Evolutionary conservation across 1,284 basidiomycete genomes (phyloP).

Genomic region (Sporisorium iseilematis-ciliati): DNA sequence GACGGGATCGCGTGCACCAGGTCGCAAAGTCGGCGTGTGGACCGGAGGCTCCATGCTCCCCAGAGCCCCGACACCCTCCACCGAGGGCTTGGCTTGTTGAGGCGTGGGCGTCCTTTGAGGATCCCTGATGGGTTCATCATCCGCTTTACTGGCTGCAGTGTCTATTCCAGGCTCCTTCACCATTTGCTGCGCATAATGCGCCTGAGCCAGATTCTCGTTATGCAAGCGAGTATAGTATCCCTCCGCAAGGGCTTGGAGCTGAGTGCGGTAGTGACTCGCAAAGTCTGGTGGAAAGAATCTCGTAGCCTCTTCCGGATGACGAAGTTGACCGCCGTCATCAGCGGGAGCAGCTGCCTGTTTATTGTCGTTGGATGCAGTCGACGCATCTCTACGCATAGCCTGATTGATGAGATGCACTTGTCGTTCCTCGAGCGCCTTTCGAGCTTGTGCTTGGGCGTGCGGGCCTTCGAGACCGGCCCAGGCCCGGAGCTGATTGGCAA

Average conservation of each 20-base stretch:
- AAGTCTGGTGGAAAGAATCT: constrained; percentile 65
- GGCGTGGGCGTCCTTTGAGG: neutral
- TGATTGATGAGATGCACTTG: constrained; percentile 51
- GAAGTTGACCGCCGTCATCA: constrained; percentile 9
- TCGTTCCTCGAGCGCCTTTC: constrained; percentile 50
- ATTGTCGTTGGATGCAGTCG: constrained; percentile 1
- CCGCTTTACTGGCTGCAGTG: neutral
- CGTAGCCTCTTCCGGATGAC: constrained; percentile 22
- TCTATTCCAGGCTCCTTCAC: constrained; percentile 11
- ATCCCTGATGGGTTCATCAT: neutral
- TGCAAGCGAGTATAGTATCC: constrained; percentile 62
- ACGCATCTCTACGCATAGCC: constrained; percentile 19
- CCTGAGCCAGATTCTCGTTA: constrained; percentile 47
- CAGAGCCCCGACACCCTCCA: constrained; percentile 3
- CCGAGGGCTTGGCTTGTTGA: neutral
- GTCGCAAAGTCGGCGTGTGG: constrained; percentile 26
- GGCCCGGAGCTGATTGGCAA: constrained; percentile 55
- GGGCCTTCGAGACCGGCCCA: constrained; percentile 67
- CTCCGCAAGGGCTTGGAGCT: constrained; percentile 61
- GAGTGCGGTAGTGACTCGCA: constrained; percentile 64
- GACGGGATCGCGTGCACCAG: constrained; percentile 58
- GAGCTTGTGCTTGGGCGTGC: constrained; percentile 56
- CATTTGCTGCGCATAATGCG: constrained; percentile 34
- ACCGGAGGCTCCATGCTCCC: constrained; percentile 35
- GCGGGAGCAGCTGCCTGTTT: neutral